Evolutionary conservation across 2,329 filamentous ascomycete genomes (phyloP).

Genomic region (Setomelanomma holmii): DNA sequence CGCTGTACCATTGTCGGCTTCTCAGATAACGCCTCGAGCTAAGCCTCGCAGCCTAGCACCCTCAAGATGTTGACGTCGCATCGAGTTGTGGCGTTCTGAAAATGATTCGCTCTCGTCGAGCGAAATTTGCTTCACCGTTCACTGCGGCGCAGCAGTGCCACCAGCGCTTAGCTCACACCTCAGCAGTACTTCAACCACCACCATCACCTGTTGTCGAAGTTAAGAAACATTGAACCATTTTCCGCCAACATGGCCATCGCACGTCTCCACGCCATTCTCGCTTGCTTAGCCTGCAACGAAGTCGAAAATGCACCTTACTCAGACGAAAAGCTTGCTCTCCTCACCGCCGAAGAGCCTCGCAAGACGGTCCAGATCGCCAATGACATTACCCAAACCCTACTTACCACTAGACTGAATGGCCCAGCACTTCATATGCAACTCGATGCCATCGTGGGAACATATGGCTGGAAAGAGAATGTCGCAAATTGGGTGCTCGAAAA

Average conservation of each 20-base stretch:
- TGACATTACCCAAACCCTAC: slow-evolving; percentile 25
- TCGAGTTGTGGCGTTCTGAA: not conserved
- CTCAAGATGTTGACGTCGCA: not conserved
- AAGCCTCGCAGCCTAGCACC: not conserved
- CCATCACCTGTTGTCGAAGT: too few species aligned
- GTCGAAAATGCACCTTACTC: not conserved
- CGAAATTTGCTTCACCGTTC: not conserved
- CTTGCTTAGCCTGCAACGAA: slow-evolving; percentile 17
- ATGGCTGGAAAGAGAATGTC: slow-evolving; percentile 41
- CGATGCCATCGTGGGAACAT: slow-evolving; percentile 30
- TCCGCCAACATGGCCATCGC: slow-evolving; percentile 11
- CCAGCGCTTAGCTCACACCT: not conserved
- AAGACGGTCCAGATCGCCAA: slow-evolving; percentile 21
- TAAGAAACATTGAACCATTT: too few species aligned
- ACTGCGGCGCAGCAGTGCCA: not conserved
- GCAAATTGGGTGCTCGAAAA: slow-evolving; percentile 36
- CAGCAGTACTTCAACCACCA: not conserved
- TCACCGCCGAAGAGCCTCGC: slow-evolving; percentile 1
- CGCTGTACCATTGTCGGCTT: too few species aligned
- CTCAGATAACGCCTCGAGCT: too few species aligned
- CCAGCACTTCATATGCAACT: slow-evolving; percentile 26
- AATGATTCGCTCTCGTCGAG: not conserved
- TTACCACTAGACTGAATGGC: slow-evolving; percentile 22
- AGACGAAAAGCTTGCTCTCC: slow-evolving; percentile 23
- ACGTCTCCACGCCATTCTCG: slow-evolving; percentile 19